A percentile compares a stretch with the other conserved stretches of the same genome.
Evolutionary conservation across 2,329 filamentous ascomycete genomes (phyloP).

Genomic region (Xylariaceae sp.): DNA sequence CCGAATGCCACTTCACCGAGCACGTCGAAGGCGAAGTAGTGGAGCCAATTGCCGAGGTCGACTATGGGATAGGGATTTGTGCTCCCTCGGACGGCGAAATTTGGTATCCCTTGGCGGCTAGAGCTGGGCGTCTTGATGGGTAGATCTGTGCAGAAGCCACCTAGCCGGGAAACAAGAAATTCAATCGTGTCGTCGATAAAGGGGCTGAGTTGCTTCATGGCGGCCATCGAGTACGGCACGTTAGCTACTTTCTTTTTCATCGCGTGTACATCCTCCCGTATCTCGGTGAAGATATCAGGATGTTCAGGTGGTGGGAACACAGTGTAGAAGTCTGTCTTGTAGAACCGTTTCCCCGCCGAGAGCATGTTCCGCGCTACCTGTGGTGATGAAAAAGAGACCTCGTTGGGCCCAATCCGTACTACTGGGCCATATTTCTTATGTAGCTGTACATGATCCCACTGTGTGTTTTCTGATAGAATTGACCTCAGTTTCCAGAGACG

Average conservation of each 20-base stretch:
- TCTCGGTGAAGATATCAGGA: conserved; percentile 56
- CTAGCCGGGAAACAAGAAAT: conserved; percentile 40
- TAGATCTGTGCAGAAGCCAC: conserved; percentile 32
- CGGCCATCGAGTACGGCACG: conserved; percentile 49
- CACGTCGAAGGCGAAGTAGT: conserved; percentile 44
- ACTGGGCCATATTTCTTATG: conserved; percentile 45
- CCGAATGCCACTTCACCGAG: conserved; percentile 50
- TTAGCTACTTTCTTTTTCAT: conserved; percentile 52
- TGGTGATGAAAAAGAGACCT: conserved; percentile 45
- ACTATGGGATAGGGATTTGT: conserved; percentile 24
- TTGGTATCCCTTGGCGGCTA: background rate
- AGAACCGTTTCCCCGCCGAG: conserved; percentile 47
- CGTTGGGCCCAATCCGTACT: conserved; percentile 46
- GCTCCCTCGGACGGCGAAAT: conserved; percentile 2
- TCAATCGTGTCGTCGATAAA: conserved; percentile 51
- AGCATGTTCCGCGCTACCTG: conserved; percentile 43
- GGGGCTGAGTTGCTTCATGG: conserved; percentile 48
- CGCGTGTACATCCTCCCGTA: conserved; percentile 50
- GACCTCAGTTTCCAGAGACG: conserved; percentile 42
- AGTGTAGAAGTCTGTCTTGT: conserved; percentile 50
- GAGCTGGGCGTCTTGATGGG: background rate
- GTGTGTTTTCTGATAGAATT: conserved; percentile 36
- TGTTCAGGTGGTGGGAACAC: conserved; percentile 55
- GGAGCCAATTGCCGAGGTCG: conserved; percentile 46
- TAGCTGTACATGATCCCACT: conserved; percentile 41